Conservation (phyloP, 2,329 filamentous ascomycete species). For the Penicillium sp. region DNA sequence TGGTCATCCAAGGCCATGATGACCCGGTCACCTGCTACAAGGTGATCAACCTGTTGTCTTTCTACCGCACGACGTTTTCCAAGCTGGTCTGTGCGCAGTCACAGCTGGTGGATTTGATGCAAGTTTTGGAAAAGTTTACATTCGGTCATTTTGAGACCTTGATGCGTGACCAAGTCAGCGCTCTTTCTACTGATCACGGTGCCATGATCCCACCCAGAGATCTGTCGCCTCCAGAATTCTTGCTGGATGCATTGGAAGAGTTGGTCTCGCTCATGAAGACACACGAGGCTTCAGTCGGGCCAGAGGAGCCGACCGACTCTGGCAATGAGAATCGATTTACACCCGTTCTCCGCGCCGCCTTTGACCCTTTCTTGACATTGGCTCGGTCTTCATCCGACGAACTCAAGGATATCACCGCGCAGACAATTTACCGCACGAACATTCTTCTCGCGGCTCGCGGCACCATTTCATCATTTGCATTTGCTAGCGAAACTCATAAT, state of each 20-base stretch:
- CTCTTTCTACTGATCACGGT: slow-evolving; percentile 68
- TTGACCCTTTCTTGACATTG: slow-evolving; percentile 78
- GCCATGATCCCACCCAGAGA: slow-evolving; percentile 67
- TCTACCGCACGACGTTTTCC: slow-evolving; percentile 81
- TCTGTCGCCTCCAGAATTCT: slow-evolving; percentile 71
- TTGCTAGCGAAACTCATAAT: slow-evolving; percentile 59
- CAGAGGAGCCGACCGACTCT: slow-evolving; percentile 39
- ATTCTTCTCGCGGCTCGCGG: slow-evolving; percentile 42
- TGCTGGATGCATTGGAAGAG: slow-evolving; percentile 73
- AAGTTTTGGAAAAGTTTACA: slow-evolving; percentile 67
- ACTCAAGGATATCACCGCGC: slow-evolving; percentile 34
- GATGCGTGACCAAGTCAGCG: slow-evolving; percentile 65
- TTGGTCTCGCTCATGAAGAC: slow-evolving; percentile 76
- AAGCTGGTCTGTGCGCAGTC: slow-evolving; percentile 70
- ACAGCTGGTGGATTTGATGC: slow-evolving; percentile 64
- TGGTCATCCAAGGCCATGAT: slow-evolving; percentile 88
- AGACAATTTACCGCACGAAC: slow-evolving; percentile 51
- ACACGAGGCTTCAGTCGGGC: slow-evolving; percentile 71
- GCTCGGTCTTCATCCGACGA: slow-evolving; percentile 50
- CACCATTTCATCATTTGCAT: slow-evolving; percentile 47
- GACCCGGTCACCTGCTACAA: slow-evolving; percentile 86
- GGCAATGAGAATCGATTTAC: slow-evolving; percentile 66
- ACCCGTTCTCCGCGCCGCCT: slow-evolving; percentile 68
- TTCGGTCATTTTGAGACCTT: slow-evolving; percentile 76
- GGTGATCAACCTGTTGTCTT: slow-evolving; percentile 79